Evolutionary conservation across 495 filamentous ascomycete species (phyloP).

Genomic region (Clavariopsis aquatica): DNA sequence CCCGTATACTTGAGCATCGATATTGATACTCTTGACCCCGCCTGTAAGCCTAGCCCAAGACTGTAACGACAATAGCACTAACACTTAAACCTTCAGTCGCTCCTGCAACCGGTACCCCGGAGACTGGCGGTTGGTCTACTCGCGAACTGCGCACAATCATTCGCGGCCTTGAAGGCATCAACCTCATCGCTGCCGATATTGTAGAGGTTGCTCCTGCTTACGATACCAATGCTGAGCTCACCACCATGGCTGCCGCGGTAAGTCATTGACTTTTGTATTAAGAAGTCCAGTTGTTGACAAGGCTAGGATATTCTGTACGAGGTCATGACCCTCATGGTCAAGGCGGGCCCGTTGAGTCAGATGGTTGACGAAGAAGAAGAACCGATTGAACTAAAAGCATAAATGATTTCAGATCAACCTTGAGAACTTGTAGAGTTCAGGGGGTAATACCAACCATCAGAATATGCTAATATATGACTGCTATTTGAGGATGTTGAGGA

Average conservation of each 20-base stretch:
- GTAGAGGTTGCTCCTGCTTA: constrained; percentile 88
- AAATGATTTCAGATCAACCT: background rate
- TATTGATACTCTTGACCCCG: constrained; percentile 85
- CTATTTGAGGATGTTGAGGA: no score
- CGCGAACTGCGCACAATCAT: constrained; percentile 74
- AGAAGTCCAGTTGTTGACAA: background rate
- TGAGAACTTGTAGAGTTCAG: background rate
- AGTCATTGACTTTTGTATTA: background rate
- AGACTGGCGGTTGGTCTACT: constrained; percentile 85
- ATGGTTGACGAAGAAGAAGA: constrained; percentile 31
- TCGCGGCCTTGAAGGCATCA: constrained; percentile 71
- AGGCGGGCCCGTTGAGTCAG: constrained; percentile 53
- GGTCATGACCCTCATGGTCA: constrained; percentile 78
- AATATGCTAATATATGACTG: no score
- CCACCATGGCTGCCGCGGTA: constrained; percentile 75
- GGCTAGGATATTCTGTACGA: constrained; percentile 70
- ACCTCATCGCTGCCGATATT: constrained; percentile 77
- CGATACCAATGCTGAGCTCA: constrained; percentile 80
- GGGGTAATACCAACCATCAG: no score
- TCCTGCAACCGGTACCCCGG: constrained; percentile 81
- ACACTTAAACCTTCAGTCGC: constrained; percentile 53
- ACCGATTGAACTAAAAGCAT: constrained; percentile 30
- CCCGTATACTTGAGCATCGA: constrained; percentile 84
- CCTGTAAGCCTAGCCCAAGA: constrained; percentile 53
- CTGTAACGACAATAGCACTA: background rate